phyloP scores from a whole-genome alignment of 2,329 filamentous ascomycete species.

The Kalmusia sp. region DNA sequence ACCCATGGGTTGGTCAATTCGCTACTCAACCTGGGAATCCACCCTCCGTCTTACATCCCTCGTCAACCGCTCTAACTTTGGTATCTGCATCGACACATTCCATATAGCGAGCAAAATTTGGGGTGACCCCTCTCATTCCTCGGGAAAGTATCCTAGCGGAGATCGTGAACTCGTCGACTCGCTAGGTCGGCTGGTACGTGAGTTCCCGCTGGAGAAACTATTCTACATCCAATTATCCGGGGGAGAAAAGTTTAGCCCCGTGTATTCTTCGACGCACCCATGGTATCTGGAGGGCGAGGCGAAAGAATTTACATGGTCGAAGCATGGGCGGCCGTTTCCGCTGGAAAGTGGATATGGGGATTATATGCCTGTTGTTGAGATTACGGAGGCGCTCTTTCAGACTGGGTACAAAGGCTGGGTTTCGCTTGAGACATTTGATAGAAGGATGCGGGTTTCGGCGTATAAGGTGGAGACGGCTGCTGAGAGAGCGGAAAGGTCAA shows the following conservation, averaged over 20 bases:
- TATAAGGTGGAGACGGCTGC: conserved; percentile 8
- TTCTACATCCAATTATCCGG: conserved; percentile 17
- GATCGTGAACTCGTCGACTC: conserved; percentile 1
- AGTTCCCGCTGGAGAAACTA: conserved; percentile 10
- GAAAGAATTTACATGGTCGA: conserved; percentile 18
- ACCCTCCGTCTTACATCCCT: conserved; percentile 68
- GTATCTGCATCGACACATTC: conserved; percentile 77
- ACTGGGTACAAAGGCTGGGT: conserved; percentile 17
- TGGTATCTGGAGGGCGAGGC: conserved; percentile 15
- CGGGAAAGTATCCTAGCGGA: conserved; percentile 16
- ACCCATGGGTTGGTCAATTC: conserved; percentile 72
- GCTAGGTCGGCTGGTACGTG: conserved; percentile 1
- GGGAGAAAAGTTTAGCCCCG: conserved; percentile 10
- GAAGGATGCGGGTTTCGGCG: conserved; percentile 9
- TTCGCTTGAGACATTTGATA: conserved; percentile 20
- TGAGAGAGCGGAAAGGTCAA: conserved; percentile 8
- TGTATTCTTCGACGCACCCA: conserved; percentile 11
- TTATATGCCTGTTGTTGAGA: conserved; percentile 16
- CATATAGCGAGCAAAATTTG: conserved; percentile 59
- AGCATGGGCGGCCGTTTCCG: conserved; percentile 16
- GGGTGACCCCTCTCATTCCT: conserved; percentile 14
- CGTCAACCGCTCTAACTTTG: conserved; percentile 73
- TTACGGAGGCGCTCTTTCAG: conserved; percentile 10
- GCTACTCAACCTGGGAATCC: conserved; percentile 71
- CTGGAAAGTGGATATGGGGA: conserved; percentile 15